A percentile compares a stretch with the other conserved stretches of the same genome.
phyloP scores from a whole-genome alignment of 1,284 basidiomycete species.

The Ustilago loliicola region DNA sequence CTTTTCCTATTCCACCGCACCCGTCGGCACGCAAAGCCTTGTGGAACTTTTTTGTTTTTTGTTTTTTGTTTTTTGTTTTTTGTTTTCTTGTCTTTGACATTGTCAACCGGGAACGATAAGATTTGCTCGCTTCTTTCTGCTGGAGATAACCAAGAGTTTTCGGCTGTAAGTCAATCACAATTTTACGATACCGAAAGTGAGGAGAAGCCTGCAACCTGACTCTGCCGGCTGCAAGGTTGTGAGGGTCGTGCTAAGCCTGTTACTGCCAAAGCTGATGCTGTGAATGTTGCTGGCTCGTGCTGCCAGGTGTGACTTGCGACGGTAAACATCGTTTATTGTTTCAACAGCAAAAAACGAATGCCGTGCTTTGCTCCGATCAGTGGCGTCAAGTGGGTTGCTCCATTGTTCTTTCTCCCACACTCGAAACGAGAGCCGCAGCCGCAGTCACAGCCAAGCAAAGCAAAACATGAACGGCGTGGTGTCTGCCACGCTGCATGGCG shows the following conservation, averaged over 20 bases:
- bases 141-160: constrained; percentile 1
- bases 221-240: neutral
- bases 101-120: neutral
- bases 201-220: neutral
- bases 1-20: neutral
- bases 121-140: neutral
- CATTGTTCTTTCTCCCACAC: neutral
- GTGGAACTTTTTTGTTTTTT: no score
- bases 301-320: constrained; percentile 2
- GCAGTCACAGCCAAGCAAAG: neutral
- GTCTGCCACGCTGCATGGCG: neutral
- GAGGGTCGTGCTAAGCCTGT: neutral
- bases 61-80: no score
- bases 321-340: constrained; percentile 1
- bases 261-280: neutral
- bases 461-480: no score
- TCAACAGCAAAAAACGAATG: neutral
- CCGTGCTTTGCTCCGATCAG: neutral
- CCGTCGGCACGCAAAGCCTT: neutral
- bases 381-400: constrained; percentile 5
- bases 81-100: no score
- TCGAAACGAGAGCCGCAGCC: neutral
- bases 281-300: neutral
- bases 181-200: neutral
- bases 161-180: neutral